Percentiles rank a stretch among this genome's conserved stretches.
These are phyloP conservation scores for Globisporangium takayamanum DNA, from an alignment of 352 stramenopile genomes.

Conservation along the genomic window DNA sequence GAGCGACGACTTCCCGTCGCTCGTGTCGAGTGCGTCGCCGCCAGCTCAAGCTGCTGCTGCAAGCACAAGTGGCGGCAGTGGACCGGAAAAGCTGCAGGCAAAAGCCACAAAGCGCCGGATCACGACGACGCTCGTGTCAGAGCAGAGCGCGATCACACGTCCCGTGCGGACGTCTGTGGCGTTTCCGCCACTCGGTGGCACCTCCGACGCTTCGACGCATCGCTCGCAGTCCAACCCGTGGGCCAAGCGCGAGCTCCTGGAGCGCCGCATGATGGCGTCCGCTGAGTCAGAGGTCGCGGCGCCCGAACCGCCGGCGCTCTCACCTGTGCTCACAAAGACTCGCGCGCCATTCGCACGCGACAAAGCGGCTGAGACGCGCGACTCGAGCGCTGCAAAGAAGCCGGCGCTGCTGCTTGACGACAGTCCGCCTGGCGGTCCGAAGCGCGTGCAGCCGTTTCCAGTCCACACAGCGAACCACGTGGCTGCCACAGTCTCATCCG, in stretches of 20 bases:
- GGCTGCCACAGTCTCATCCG: no score
- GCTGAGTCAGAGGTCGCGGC: not conserved
- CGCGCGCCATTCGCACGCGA: not conserved
- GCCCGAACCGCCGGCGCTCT: not conserved
- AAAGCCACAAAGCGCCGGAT: constrained; percentile 36
- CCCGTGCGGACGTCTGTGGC: constrained; percentile 21
- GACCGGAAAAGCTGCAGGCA: not conserved
- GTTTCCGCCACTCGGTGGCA: constrained; percentile 21
- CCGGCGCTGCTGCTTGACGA: constrained; percentile 2
- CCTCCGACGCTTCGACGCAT: not conserved
- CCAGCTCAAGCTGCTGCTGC: not conserved
- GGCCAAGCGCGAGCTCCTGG: constrained; percentile 38
- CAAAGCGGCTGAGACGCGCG: not conserved
- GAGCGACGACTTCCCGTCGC: constrained; percentile 28
- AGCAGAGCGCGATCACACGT: constrained; percentile 20
- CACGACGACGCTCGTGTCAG: constrained; percentile 37
- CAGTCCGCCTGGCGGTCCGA: constrained; percentile 3
- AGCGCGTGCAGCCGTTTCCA: constrained; percentile 8
- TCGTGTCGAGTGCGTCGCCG: constrained; percentile 3
- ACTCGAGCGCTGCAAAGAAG: constrained; percentile 1
- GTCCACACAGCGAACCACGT: not conserved
- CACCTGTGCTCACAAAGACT: not conserved
- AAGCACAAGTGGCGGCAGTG: not conserved
- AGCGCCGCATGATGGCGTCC: constrained; percentile 31
- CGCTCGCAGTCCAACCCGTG: constrained; percentile 17